phyloP scores from a whole-genome alignment of 306 rosid genomes.

The Parietaria judaica region DNA sequence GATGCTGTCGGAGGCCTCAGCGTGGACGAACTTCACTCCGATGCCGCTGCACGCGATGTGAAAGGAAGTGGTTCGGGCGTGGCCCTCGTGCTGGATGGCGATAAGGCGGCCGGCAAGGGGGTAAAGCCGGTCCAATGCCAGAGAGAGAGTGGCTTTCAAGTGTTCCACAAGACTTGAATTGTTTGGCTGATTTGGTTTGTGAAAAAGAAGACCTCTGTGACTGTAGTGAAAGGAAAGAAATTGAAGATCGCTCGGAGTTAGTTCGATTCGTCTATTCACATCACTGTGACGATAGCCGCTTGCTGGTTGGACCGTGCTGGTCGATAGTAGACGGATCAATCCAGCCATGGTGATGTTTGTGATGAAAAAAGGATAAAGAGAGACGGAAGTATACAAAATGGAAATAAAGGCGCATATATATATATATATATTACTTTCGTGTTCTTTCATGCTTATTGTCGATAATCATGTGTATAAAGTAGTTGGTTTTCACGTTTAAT shows the following conservation, averaged over 20 bases:
- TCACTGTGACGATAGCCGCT: too few species aligned
- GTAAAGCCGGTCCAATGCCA: not conserved
- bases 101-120: slow-evolving; percentile 8
- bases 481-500: too few species aligned
- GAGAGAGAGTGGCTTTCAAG: slow-evolving; percentile 16
- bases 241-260: not conserved
- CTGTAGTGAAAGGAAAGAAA: not conserved
- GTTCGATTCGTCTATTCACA: too few species aligned
- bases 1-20: slow-evolving; percentile 2
- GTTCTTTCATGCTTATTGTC: too few species aligned
- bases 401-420: too few species aligned
- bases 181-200: not conserved
- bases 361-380: too few species aligned
- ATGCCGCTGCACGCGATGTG: slow-evolving; percentile 20
- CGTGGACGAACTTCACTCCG: slow-evolving; percentile 7
- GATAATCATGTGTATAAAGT: too few species aligned
- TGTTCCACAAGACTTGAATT: slow-evolving; percentile 7
- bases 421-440: too few species aligned
- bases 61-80: slow-evolving; percentile 7
- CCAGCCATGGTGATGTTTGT: too few species aligned
- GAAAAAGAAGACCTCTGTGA: not conserved
- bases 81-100: not conserved
- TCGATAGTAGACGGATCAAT: not conserved
- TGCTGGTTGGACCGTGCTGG: not conserved
- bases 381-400: too few species aligned